phyloP scores from a whole-genome alignment of 148 eudicot species.

The Bassia scoparia region DNA sequence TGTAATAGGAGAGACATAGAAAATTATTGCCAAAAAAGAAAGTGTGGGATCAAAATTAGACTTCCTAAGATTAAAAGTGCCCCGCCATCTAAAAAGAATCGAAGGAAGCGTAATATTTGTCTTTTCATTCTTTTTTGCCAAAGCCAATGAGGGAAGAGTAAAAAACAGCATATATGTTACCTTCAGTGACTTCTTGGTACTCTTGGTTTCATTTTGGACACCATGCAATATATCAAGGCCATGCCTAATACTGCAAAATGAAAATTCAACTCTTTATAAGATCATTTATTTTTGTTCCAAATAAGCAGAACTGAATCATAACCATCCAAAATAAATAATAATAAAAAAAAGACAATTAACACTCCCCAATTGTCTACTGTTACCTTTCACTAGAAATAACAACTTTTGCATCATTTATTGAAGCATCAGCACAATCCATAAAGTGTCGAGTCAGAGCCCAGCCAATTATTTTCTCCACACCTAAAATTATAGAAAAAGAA shows the following conservation, averaged over 20 bases:
- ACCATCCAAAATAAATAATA: too few species aligned
- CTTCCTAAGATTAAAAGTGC: too few species aligned
- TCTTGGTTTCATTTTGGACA: constrained; percentile 74
- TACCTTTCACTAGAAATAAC: constrained; percentile 71
- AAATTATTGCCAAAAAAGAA: too few species aligned
- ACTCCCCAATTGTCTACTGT: background rate
- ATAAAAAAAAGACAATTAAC: background rate
- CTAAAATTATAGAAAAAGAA: constrained; percentile 33
- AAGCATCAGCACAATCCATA: constrained; percentile 55
- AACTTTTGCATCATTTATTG: constrained; percentile 52
- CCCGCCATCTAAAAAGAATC: too few species aligned
- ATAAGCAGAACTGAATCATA: background rate
- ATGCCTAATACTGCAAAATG: constrained; percentile 55
- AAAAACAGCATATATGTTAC: constrained; percentile 28
- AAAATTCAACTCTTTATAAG: background rate
- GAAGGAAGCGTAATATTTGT: too few species aligned
- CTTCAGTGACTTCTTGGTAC: constrained; percentile 82
- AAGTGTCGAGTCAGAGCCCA: constrained; percentile 93
- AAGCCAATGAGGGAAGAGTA: background rate
- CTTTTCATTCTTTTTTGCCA: background rate
- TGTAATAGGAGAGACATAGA: too few species aligned
- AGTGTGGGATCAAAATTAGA: too few species aligned
- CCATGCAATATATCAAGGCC: constrained; percentile 71
- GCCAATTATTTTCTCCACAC: constrained; percentile 76
- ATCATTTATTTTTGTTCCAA: background rate